phyloP scores from a whole-genome alignment of 495 filamentous ascomycete genomes.

The Penicillium goetzii region DNA sequence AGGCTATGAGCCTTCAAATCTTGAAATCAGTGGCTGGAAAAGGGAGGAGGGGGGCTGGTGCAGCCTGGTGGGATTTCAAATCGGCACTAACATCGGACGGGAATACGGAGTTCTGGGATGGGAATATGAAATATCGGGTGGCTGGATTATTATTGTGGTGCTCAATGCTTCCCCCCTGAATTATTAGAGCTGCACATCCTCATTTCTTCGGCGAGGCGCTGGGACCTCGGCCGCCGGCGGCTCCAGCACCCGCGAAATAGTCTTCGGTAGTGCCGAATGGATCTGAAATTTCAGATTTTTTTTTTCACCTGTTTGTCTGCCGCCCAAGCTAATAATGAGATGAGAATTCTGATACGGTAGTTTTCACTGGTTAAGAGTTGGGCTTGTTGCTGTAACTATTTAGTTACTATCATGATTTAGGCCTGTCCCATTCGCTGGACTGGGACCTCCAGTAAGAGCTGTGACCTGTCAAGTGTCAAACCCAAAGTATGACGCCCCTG shows the following conservation, averaged over 20 bases:
- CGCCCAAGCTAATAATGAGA: background rate
- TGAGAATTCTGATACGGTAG: background rate
- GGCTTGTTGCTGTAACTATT: background rate
- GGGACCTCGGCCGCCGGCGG: slow-evolving; percentile 1
- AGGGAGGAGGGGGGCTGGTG: background rate
- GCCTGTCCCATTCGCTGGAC: background rate
- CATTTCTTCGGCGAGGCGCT: slow-evolving; percentile 7
- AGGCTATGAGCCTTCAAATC: background rate
- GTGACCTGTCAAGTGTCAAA: background rate
- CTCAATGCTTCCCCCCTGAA: background rate
- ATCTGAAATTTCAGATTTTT: slow-evolving; percentile 1
- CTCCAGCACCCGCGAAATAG: slow-evolving; percentile 2
- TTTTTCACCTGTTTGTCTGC: background rate
- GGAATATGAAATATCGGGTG: background rate
- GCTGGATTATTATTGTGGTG: background rate
- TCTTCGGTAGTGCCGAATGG: slow-evolving; percentile 1
- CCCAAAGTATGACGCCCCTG: background rate
- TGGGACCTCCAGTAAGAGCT: background rate
- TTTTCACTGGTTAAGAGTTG: background rate
- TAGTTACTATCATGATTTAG: background rate
- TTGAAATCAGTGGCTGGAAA: background rate
- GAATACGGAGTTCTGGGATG: background rate
- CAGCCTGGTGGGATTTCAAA: slow-evolving; percentile 8
- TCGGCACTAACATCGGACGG: background rate
- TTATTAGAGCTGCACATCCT: slow-evolving; percentile 12